Evolutionary conservation across 768 basidiomycete species (phyloP).

Genomic region (Lenzites betulinus): DNA sequence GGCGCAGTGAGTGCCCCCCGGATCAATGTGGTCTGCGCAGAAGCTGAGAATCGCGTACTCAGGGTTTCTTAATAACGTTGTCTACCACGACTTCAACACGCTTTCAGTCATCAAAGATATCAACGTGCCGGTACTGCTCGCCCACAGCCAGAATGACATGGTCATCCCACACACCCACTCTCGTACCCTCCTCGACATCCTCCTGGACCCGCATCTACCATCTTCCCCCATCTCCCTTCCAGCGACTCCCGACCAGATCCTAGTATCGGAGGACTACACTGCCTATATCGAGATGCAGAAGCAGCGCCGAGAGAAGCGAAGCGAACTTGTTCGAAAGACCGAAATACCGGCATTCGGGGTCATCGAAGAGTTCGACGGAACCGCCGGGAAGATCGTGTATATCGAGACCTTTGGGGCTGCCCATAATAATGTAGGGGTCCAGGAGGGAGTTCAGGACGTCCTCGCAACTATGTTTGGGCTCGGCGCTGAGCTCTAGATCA

Average conservation of each 20-base stretch:
- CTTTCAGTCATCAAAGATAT: constrained; percentile 59
- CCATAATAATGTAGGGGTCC: constrained; percentile 57
- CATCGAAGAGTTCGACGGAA: constrained; percentile 53
- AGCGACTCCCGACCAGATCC: constrained; percentile 30
- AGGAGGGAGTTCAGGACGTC: constrained; percentile 72
- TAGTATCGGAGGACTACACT: constrained; percentile 46
- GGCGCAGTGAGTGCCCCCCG: constrained; percentile 52
- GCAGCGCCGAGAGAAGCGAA: constrained; percentile 43
- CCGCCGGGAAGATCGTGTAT: constrained; percentile 49
- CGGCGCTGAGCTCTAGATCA: constrained; percentile 1
- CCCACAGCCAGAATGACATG: constrained; percentile 73
- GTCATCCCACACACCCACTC: constrained; percentile 77
- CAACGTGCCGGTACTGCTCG: constrained; percentile 67
- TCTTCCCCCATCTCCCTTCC: constrained; percentile 40
- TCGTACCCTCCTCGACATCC: constrained; percentile 61
- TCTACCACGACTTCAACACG: constrained; percentile 64
- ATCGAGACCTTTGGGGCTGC: constrained; percentile 59
- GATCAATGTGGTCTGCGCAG: neutral
- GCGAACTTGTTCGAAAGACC: constrained; percentile 46
- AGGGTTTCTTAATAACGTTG: constrained; percentile 57
- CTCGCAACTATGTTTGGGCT: constrained; percentile 34
- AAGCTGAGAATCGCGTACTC: neutral
- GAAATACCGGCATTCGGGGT: constrained; percentile 51
- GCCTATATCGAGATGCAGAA: constrained; percentile 42
- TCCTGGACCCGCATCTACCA: constrained; percentile 66